Evolutionary conservation across 257 asterid genomes (phyloP).

Genomic region (Plantago elongata): DNA sequence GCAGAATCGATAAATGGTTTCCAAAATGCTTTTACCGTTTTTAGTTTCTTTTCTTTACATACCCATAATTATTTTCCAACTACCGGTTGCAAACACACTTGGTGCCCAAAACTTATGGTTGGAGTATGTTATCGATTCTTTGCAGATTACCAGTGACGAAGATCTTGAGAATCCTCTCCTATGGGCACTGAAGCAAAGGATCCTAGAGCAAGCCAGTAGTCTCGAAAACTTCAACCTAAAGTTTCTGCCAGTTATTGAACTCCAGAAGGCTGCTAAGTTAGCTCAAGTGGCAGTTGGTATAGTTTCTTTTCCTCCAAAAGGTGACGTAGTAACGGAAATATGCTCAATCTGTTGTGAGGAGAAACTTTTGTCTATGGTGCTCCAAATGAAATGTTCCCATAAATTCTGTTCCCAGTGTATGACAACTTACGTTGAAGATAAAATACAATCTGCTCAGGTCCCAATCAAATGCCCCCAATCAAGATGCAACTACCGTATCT

Average conservation of each 20-base stretch:
- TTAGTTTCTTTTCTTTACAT: neutral
- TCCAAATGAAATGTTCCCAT: conserved; percentile 75
- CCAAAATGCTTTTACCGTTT: too few species aligned
- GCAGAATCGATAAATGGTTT: too few species aligned
- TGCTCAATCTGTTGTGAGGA: conserved; percentile 88
- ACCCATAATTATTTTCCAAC: neutral
- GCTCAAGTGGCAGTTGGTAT: conserved; percentile 89
- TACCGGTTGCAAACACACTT: neutral
- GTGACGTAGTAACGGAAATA: conserved; percentile 35
- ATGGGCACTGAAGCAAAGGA: conserved; percentile 58
- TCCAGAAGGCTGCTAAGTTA: conserved; percentile 47
- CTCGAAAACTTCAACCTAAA: conserved; percentile 61
- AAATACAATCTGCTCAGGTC: conserved; percentile 46
- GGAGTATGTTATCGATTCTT: conserved; percentile 5
- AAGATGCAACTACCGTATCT: conserved; percentile 66
- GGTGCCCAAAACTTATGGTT: conserved; percentile 1
- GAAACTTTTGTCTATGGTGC: conserved; percentile 66
- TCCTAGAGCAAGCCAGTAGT: conserved; percentile 51
- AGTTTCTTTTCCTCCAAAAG: conserved; percentile 42
- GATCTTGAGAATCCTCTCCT: conserved; percentile 66
- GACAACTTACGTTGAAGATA: conserved; percentile 79
- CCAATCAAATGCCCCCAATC: conserved; percentile 78
- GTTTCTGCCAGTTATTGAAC: conserved; percentile 31
- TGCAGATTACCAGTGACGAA: conserved; percentile 52
- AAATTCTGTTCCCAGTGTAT: conserved; percentile 82